These are phyloP conservation scores for Oryza punctata DNA, from an alignment of 176 grass and related monocot genomes.

Conservation along the genomic window DNA sequence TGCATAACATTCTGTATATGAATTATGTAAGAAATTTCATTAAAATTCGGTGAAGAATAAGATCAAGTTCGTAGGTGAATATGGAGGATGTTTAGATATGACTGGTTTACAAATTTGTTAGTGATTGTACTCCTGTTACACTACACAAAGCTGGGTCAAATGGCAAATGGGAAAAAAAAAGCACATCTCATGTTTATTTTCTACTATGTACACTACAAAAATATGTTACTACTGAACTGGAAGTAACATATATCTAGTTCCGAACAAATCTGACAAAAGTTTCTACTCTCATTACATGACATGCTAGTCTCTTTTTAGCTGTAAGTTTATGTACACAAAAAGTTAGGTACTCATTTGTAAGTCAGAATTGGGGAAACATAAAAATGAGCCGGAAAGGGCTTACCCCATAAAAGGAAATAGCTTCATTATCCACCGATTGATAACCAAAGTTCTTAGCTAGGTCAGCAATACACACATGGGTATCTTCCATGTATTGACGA, in stretches of 20 bases:
- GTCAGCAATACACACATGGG: conserved; percentile 84
- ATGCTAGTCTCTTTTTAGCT: neutral
- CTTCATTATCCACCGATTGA: conserved; percentile 48
- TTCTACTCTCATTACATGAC: neutral
- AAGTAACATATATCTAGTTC: neutral
- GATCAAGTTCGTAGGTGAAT: neutral
- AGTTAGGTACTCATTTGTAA: neutral
- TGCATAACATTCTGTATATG: neutral
- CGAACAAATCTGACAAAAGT: neutral
- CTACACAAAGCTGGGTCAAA: neutral
- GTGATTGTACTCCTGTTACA: neutral
- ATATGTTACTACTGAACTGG: neutral
- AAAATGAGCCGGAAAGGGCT: conserved; percentile 2
- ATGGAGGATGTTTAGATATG: neutral
- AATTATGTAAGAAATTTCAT: neutral
- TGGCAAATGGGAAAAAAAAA: conserved; percentile 1
- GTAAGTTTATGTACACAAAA: neutral
- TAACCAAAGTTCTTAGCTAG: conserved; percentile 68
- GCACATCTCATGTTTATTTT: conserved; percentile 1
- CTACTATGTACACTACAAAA: neutral
- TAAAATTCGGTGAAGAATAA: neutral
- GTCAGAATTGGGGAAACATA: neutral
- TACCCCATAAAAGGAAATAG: conserved; percentile 93
- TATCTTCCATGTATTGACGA: conserved; percentile 88
- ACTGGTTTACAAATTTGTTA: conserved; percentile 12